These are phyloP conservation scores for Cornus suecica DNA, from an alignment of 148 eudicot genomes.

Conservation along the genomic window DNA sequence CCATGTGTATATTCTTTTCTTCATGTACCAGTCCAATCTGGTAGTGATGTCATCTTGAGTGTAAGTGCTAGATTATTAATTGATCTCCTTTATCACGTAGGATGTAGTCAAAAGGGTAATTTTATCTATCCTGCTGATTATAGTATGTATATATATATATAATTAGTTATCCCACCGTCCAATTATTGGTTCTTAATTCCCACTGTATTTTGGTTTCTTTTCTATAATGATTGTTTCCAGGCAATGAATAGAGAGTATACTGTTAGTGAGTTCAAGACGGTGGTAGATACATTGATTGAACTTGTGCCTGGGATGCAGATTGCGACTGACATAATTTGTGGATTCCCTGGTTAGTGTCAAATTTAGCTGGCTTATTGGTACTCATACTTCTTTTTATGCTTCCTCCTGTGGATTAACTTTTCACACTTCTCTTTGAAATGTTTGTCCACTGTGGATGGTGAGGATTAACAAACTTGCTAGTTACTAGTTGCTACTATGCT, in stretches of 20 bases:
- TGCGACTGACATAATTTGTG: slow-evolving; percentile 98
- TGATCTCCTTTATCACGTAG: slow-evolving; percentile 6
- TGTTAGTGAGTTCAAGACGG: slow-evolving; percentile 76
- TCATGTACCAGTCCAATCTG: slow-evolving; percentile 97
- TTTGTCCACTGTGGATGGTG: background rate
- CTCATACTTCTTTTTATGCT: background rate
- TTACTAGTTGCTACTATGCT: background rate
- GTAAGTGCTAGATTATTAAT: slow-evolving; percentile 41
- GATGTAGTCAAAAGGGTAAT: background rate
- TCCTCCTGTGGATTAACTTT: background rate
- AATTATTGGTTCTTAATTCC: background rate
- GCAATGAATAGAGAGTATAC: slow-evolving; percentile 96
- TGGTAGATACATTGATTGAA: slow-evolving; percentile 80
- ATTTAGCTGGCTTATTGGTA: background rate
- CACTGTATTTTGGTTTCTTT: background rate
- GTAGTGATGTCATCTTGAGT: slow-evolving; percentile 75
- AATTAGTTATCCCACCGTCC: background rate
- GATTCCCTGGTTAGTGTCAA: slow-evolving; percentile 79
- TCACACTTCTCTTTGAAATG: background rate
- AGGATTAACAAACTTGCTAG: too few species aligned
- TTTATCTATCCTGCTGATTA: background rate
- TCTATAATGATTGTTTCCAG: slow-evolving; percentile 36
- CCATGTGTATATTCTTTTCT: slow-evolving; percentile 97
- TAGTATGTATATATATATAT: background rate
- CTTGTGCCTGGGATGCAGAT: slow-evolving; percentile 98